Base-by-base conservation (phyloP, 306 rosid genomes). In the Cercis canadensis region DNA sequence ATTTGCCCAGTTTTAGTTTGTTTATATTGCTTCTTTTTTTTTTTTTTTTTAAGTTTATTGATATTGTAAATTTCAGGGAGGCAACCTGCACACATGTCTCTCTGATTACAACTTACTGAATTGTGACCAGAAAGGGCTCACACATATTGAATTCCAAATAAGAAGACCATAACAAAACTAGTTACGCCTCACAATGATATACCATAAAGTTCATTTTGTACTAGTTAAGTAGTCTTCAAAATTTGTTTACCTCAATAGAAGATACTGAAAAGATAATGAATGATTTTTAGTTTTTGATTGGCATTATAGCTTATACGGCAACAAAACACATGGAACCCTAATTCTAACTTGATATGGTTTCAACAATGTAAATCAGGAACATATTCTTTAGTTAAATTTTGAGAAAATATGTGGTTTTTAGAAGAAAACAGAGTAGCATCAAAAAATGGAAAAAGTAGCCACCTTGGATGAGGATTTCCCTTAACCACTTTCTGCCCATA, bases 391-490 rank as follows among this genome's bases (percentile, higher is more conserved):
- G 16, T 44, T 39, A 63, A 52, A 64, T 52, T 24, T 55, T 19
- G 53, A 12, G 18, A 47, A 50, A 54, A 47, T 56, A 58, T 32
- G 51, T 77, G 44, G 62, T 40, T 45, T 29, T 12, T 5, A 58
- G 17, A 57, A 80, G 29, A 45, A 58, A 33, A 70, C 31, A 70
- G 18, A 43, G 46, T 34, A 39, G 24, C 75, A 75, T 5, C 53
- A 47, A 58, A 62, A 59, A 67, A 65, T 34, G 40, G 57, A 69
- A 19, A 18, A 72, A 69, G 62, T 51, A n/a, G 36, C 57, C 78
- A 95, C 99, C 99, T 95, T 32, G 99, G 99, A 77, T 95, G 89
- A 82, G 97, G 96, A 74, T 95, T 95, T 73, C 99, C 99, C 80
- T 95, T 95, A 39, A 95, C 99, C 72, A 95, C 94, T 82, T 95